These are phyloP conservation scores for Pilobolus umbonatus DNA, from an alignment of 192 early-diverging fungal species.

Conservation along the genomic window DNA sequence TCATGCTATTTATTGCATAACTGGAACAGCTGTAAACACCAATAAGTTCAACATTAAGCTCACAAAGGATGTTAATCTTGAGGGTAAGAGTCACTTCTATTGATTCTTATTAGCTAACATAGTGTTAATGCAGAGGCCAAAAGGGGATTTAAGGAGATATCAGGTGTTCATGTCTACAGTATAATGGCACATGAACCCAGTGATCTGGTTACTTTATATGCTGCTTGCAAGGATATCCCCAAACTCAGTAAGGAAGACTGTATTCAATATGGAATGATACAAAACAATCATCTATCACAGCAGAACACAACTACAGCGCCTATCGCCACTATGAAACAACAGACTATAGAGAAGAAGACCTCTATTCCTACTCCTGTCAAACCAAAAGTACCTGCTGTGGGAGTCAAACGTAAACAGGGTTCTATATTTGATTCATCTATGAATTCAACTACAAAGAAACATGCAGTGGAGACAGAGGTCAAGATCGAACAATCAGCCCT, in stretches of 20 bases:
- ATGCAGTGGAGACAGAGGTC: background rate
- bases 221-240: background rate
- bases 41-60: background rate
- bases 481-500: too few species aligned
- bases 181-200: background rate
- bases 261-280: background rate
- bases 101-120: background rate
- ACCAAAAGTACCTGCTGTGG: background rate
- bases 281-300: too few species aligned
- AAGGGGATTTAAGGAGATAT: background rate
- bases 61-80: background rate
- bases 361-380: background rate
- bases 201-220: background rate
- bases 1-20: background rate
- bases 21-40: background rate
- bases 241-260: background rate
- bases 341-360: too few species aligned
- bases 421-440: too few species aligned
- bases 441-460: background rate
- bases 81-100: background rate
- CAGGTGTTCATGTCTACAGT: constrained; percentile 4
- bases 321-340: too few species aligned
- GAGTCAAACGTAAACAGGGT: too few species aligned
- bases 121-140: background rate
- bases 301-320: too few species aligned